Base-by-base conservation (phyloP, 345 rosid genomes). In the Psidium friedrichsthalianum region DNA sequence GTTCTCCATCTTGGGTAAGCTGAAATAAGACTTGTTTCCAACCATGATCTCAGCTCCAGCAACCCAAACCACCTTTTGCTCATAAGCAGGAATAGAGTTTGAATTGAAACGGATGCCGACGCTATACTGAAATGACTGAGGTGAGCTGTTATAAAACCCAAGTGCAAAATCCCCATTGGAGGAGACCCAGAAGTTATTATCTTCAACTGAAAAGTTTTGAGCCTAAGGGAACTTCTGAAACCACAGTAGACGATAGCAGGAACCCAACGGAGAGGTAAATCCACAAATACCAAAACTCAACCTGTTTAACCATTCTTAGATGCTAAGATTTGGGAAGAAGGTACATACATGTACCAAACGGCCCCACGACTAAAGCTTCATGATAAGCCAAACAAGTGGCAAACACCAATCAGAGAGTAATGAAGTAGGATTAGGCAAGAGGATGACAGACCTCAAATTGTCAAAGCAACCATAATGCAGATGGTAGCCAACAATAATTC, bases 71-170 rank as follows among this genome's bases (percentile, higher is more conserved):
- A 93, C 90, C 18, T 86, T 90, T 83, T 86, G 91, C 69, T 93
- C 86, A 52, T 87, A 86, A 64, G 82, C 89, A 83, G 98, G 93
- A 85, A 96, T 92, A 5, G 89, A 90, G 44, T 90, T 83, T 1
- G 96, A 93, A 91, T 91, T 90, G 88, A 94, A 96, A 80, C 91
- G 91, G 89, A 96, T 91, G 82, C 98, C 98, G 13, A 96, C 86
- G 82, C 98, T 88, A 49, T 90, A 95, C 92, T 90, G 94, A 86
- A 87, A 90, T 40, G 94, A 91, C 86, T 87, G 90, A 90, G 88
- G 94, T 51, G 92, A 88, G 36, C 82, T 84, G 83, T 84, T 90
- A 87, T 89, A 93, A 90, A 95, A 96, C 27, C 97, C 96, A 69
- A 96, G 47, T 1, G 96, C 96, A 86, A 91, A 96, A 90, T 92